A percentile compares a stretch with the other conserved stretches of the same genome.
These are phyloP conservation scores for Mangifera indica DNA, from an alignment of 345 rosid species.

Conservation along the genomic window DNA sequence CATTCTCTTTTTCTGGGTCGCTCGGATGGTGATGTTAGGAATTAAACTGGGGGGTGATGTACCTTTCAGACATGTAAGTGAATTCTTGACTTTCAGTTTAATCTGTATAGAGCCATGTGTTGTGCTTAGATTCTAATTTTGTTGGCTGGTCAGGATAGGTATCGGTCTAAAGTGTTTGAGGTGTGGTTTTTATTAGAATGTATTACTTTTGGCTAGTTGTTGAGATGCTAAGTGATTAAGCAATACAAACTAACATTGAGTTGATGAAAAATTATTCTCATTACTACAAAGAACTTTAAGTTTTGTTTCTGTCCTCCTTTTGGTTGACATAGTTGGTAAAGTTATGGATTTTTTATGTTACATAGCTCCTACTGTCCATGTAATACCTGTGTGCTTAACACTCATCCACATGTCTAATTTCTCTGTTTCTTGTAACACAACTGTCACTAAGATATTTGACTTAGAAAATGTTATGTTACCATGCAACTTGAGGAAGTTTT, in stretches of 20 bases:
- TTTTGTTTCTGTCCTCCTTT: too few relatives aligned
- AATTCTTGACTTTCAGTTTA: conserved; percentile 8
- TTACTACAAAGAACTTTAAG: not conserved
- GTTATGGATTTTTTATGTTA: too few relatives aligned
- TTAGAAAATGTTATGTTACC: not conserved
- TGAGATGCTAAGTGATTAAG: not conserved
- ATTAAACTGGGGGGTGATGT: conserved; percentile 82
- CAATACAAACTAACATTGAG: not conserved
- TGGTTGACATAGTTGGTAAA: too few relatives aligned
- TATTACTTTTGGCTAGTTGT: not conserved
- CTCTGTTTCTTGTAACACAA: too few relatives aligned
- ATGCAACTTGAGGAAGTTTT: not conserved
- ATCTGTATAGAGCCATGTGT: not conserved
- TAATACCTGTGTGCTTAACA: too few relatives aligned
- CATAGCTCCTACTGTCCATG: too few relatives aligned
- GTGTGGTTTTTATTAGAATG: not conserved
- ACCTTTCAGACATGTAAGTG: conserved; percentile 76
- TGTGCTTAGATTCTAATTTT: not conserved
- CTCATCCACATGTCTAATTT: too few relatives aligned
- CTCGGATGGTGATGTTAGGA: conserved; percentile 96
- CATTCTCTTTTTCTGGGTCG: conserved; percentile 96
- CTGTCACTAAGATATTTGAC: not conserved
- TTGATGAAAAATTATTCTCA: not conserved
- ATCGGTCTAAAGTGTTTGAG: not conserved
- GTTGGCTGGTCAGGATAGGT: not conserved